Conservation (phyloP, 2,329 filamentous ascomycete genomes). For the Trichoderma endophyticum region DNA sequence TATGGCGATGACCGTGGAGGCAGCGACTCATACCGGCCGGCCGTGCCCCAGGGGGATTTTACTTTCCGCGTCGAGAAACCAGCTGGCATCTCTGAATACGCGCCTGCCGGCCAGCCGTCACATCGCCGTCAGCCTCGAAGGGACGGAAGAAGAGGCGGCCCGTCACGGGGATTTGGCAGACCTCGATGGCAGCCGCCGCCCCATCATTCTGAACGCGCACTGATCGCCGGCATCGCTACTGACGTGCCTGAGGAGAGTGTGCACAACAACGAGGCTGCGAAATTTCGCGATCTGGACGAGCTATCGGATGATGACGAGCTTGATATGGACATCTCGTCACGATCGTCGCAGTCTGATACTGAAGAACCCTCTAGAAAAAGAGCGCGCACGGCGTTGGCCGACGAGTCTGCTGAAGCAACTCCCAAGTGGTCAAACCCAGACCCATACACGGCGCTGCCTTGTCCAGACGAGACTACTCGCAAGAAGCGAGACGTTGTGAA, state of each 20-base stretch:
- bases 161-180: slow-evolving; percentile 28
- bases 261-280: slow-evolving; percentile 44
- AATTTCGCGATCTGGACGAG: slow-evolving; percentile 54
- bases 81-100: slow-evolving; percentile 42
- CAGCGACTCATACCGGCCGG: slow-evolving; percentile 31
- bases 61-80: slow-evolving; percentile 55
- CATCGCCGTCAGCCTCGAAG: slow-evolving; percentile 24
- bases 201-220: slow-evolving; percentile 46
- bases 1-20: slow-evolving; percentile 25
- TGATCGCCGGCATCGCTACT: slow-evolving; percentile 45
- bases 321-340: slow-evolving; percentile 59
- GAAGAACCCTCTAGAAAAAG: slow-evolving; percentile 43
- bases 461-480: slow-evolving; percentile 65
- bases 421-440: slow-evolving; percentile 97
- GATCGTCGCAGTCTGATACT: slow-evolving; percentile 25
- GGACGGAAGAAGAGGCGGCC: slow-evolving; percentile 27
- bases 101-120: slow-evolving; percentile 22
- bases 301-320: slow-evolving; percentile 62
- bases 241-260: slow-evolving; percentile 45
- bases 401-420: slow-evolving; percentile 40
- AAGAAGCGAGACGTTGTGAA: slow-evolving; percentile 88
- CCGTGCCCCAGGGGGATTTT: slow-evolving; percentile 48
- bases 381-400: slow-evolving; percentile 28
- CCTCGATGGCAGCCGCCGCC: slow-evolving; percentile 37
- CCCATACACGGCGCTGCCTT: slow-evolving; percentile 84